Evolutionary conservation across 2,329 filamentous ascomycete species (phyloP), one percentile per base, ranked within the genome.

Genomic region (Hymenoscyphus scutula): DNA sequence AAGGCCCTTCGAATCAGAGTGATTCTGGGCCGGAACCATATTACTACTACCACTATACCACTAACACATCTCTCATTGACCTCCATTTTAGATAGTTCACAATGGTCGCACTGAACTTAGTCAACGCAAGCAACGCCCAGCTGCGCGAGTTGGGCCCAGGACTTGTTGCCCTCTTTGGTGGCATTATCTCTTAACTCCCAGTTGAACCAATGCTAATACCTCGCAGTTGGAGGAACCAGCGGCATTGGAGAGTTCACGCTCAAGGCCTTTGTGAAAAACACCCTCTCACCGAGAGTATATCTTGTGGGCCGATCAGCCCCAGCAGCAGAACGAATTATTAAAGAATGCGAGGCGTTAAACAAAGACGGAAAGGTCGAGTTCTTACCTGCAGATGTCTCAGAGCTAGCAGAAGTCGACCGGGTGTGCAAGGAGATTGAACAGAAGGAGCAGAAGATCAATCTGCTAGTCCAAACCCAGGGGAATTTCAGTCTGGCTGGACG

Each of bases 391-490:
- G 80, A 84, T 64, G 73, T 81, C 3, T 76, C 77, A 32, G 72
- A 83, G 41, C 68, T 84, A n/a, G 71, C 69, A 17, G 77, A 76
- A 27, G 81, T 84, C 2, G 81, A 84, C 65, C 71, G 76, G 6
- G 76, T 79, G 1, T 84, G 81, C 70, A 72, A 74, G 6, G 77
- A 84, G 58, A 82, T 88, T 62, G 75, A 74, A 63, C 69, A 72
- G 32, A 80, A 79, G 64, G 84, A 86, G 69, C 72, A 74, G 41
- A 76, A 77, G 29, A 77, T 88, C 63, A 84, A 87, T 69, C 70
- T 85, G 3, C 72, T 87, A 0, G 82, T 85, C 68, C 76, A 85
- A 59, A 82, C 77, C 1, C 78, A 78, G 1, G 83, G 82, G 3
- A 79, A 78, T 68, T 73, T 82, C 65, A 71, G 70, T 19, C 58